phyloP scores from a whole-genome alignment of 345 rosid genomes.

The Pistacia vera region DNA sequence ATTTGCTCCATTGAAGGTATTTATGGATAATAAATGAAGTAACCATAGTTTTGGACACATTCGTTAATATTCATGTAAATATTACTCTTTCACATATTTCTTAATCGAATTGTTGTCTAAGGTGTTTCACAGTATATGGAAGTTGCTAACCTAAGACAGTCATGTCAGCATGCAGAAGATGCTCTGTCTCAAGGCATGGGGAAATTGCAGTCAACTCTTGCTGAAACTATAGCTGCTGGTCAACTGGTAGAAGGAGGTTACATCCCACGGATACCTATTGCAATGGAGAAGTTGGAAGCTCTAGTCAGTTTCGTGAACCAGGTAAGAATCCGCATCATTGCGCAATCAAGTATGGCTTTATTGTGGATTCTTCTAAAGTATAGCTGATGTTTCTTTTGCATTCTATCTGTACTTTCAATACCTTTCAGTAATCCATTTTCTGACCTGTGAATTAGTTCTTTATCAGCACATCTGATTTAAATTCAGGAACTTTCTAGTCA shows the following conservation, averaged over 20 bases:
- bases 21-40: no score
- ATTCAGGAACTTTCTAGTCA: not conserved
- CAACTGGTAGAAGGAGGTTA: constrained; percentile 47
- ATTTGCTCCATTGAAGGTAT: not conserved
- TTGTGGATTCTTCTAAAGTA: not conserved
- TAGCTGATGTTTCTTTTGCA: not conserved
- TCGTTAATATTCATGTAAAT: not conserved
- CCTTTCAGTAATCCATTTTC: not conserved
- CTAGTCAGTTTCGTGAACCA: not conserved
- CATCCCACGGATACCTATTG: constrained; percentile 55
- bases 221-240: constrained; percentile 67
- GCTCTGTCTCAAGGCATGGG: constrained; percentile 93
- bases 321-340: constrained; percentile 19
- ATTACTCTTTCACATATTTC: not conserved
- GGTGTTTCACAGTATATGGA: constrained; percentile 38
- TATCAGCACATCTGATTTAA: not conserved
- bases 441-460: not conserved
- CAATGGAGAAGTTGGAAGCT: constrained; percentile 33
- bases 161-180: constrained; percentile 97
- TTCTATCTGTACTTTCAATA: not conserved
- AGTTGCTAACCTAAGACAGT: constrained; percentile 48
- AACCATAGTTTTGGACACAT: not conserved
- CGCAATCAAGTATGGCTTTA: not conserved
- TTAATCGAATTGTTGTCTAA: not conserved
- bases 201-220: constrained; percentile 55